Evolutionary conservation across 345 rosid genomes (phyloP), one percentile per base, ranked within the genome.

Genomic region (Iberis pinnata): DNA sequence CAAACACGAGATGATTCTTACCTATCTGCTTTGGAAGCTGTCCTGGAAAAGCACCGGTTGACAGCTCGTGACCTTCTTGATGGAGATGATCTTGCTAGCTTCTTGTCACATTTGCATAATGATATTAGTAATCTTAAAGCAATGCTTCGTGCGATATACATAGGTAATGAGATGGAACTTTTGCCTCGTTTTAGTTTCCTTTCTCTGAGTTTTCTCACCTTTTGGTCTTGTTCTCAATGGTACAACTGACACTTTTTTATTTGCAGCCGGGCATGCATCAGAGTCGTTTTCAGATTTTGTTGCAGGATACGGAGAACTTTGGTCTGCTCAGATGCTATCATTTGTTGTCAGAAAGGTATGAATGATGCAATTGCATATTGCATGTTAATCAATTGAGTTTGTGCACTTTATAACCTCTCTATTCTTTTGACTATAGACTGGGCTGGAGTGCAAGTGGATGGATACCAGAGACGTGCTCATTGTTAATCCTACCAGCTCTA

Each of bases 271-370:
- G 42, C 95, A 93, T 67, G 97, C 86, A 7, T 81, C 95, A 5
- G 99, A 93, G 71, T 88, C 99, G 1, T 86, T 93, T 72, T 71
- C 97, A 31, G 97, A 88, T 60, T 88, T 93, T 74, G 95, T 93
- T 43, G 95, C 73, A 1, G 99, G 99, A 68, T 87, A 93, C 54
- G 95, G 99, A 29, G 99, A 93, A 70, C 73, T 93, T 45, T 93
- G 99, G 99, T 81, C 97, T 48, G 97, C 97, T 36, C 97, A 86
- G 73, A 66, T 93, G 77, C 67, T 93, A 51, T 82, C 97, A 43
- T 72, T 61, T 63, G 80, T 83, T 61, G 73, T 93, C 43, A 81
- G 79, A 76, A 79, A 86, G 99, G 95, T 89, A n/a, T 40, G 63
- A 17, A 41, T 56, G 31, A 49, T 46, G 27, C 22, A 10, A 33